A percentile compares a stretch with the other conserved stretches of the same genome.
Evolutionary conservation across 805 yeast genomes (phyloP).

Genomic region (Kluyveromyces wickerhamii): DNA sequence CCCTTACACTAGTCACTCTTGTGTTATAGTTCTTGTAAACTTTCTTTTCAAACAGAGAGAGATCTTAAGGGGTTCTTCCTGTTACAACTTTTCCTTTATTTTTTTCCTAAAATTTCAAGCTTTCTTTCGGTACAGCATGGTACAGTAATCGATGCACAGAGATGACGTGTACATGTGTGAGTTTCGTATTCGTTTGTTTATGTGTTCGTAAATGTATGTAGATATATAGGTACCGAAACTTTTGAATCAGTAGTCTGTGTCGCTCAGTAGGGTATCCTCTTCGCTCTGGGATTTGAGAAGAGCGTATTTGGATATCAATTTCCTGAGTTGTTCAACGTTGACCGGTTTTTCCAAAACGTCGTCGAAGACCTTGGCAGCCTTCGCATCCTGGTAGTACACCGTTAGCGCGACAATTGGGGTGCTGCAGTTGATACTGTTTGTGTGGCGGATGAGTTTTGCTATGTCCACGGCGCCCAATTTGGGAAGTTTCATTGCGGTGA

Average conservation of each 20-base stretch:
- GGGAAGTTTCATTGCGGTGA: conserved; percentile 64
- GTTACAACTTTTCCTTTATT: too few species aligned
- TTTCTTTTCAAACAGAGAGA: too few species aligned
- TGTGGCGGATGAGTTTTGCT: conserved; percentile 63
- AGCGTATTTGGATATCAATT: conserved; percentile 25
- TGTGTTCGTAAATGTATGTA: too few species aligned
- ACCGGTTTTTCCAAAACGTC: conserved; percentile 71
- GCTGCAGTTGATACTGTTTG: conserved; percentile 65
- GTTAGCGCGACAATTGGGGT: conserved; percentile 77
- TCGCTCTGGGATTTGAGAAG: conserved; percentile 26
- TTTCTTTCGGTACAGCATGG: too few species aligned
- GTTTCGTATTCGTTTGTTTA: too few species aligned
- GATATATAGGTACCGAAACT: too few species aligned
- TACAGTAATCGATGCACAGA: too few species aligned
- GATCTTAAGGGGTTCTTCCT: too few species aligned
- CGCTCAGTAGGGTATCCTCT: conserved; percentile 28
- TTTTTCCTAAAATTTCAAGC: too few species aligned
- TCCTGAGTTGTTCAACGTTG: conserved; percentile 18
- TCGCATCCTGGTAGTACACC: conserved; percentile 62
- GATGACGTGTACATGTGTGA: too few species aligned
- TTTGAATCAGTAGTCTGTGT: conserved; percentile 19
- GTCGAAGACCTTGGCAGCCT: conserved; percentile 45
- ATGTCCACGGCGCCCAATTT: conserved; percentile 69
- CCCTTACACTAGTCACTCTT: too few species aligned
- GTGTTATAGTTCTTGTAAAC: too few species aligned